These are phyloP conservation scores for Aschersonia sp. DNA, from an alignment of 2,329 filamentous ascomycete species.

Conservation along the genomic window DNA sequence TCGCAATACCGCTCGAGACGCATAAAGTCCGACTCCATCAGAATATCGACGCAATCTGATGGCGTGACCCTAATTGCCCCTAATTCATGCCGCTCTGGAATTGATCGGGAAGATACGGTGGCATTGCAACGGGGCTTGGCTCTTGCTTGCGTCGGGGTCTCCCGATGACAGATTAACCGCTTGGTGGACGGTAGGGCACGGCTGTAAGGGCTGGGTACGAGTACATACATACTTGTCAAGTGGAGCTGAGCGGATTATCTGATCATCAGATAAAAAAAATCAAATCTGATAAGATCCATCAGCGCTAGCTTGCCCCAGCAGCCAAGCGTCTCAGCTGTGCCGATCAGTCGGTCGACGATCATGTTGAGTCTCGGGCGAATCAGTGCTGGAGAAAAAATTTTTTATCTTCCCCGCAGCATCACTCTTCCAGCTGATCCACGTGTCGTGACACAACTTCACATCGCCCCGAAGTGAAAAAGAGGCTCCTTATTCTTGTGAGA, in stretches of 20 bases:
- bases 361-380: background rate
- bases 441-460: too few relatives aligned
- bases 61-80: too few relatives aligned
- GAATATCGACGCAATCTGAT: too few relatives aligned
- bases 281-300: constrained; percentile 25
- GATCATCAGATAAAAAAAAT: constrained; percentile 38
- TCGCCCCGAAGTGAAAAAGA: too few relatives aligned
- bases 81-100: too few relatives aligned
- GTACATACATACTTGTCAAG: constrained; percentile 1
- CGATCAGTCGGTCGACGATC: background rate
- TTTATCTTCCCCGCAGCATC: too few relatives aligned
- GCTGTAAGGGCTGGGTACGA: background rate
- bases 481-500: too few relatives aligned
- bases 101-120: too few relatives aligned
- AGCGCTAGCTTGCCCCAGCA: constrained; percentile 1
- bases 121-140: too few relatives aligned
- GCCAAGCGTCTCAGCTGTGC: background rate
- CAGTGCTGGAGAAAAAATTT: background rate
- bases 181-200: background rate
- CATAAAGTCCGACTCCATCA: too few relatives aligned
- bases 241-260: constrained; percentile 31
- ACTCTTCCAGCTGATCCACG: too few relatives aligned
- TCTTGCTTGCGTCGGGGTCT: background rate
- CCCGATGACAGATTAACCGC: background rate
- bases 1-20: too few relatives aligned